Evolutionary conservation across 495 filamentous ascomycete species (phyloP), one percentile per base, ranked within the genome.

Genomic region (Daldinia concentrica): DNA sequence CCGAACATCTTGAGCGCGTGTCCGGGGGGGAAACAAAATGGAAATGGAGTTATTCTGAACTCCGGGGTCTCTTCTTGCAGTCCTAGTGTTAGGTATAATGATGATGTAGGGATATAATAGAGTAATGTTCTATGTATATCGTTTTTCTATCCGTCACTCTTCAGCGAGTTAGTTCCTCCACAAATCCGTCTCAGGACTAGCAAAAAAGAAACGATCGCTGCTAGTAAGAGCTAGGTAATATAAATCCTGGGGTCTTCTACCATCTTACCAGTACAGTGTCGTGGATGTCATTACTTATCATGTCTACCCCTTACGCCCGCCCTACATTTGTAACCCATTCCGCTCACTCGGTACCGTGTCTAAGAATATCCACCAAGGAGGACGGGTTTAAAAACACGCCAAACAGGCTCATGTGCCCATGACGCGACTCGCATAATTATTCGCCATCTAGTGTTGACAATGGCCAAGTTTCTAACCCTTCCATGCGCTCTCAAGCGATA

Each of bases 151-250:
- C 14, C 11, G 15, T 57, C 26, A n/a, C 37, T 34, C 54, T 63
- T 29, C 30, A 37, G 50, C 50, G 15, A 52, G 19, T 24, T 48
- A 26, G 6, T 41, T 41, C 62, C 63, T 51, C 29, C 19, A 37
- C 54, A 54, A 8, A 39, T 36, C 50, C 51, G 26, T 45, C 51
- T 14, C 6, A 48, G 36, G 8, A 4, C 17, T 43, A 45, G 32
- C 27, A 14, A 15, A 36, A 22, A 48, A 17, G n/a, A 11, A 22
- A 48, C 9, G 43, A 48, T 9, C 43, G 24, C 8, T 34, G 57
- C 37, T 8, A 34, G 62, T 62, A 62, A 62, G 50, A 62, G 41
- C 62, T 70, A 62, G 41, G 58, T 70, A 58, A 45, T 27, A 22
- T 0, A 17, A 48, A 48, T 48, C n/a, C 19, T 50, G 19, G 34